These are phyloP conservation scores for Sordaria brevicollis DNA, from an alignment of 495 filamentous ascomycete species.

Conservation along the genomic window DNA sequence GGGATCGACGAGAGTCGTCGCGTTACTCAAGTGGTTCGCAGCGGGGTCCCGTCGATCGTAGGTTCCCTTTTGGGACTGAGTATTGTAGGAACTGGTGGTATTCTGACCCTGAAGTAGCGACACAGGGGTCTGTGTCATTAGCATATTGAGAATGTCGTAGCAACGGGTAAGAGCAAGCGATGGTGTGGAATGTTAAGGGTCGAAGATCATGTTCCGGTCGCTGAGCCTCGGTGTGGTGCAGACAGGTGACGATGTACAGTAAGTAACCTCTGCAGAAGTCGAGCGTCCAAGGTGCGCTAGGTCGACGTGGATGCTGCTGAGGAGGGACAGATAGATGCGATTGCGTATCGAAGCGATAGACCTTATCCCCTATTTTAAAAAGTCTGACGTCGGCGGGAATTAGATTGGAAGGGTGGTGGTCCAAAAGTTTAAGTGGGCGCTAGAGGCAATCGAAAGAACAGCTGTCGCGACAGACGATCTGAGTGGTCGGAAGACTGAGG, in stretches of 20 bases:
- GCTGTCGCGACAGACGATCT: slow-evolving; percentile 17
- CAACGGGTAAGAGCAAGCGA: background rate
- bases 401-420: background rate
- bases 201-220: background rate
- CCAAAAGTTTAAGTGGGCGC: slow-evolving; percentile 9
- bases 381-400: background rate
- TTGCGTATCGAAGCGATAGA: background rate
- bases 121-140: slow-evolving; percentile 41
- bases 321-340: background rate
- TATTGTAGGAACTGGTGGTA: slow-evolving; percentile 25
- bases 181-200: background rate
- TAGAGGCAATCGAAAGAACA: slow-evolving; percentile 10
- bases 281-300: background rate
- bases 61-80: slow-evolving; percentile 11
- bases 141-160: slow-evolving; percentile 23
- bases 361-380: background rate
- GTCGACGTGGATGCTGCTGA: background rate
- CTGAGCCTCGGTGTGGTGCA: background rate
- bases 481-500: slow-evolving; percentile 17
- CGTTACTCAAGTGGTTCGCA: slow-evolving; percentile 18
- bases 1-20: slow-evolving; percentile 26
- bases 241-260: background rate
- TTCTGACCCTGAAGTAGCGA: slow-evolving; percentile 37
- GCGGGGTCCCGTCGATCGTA: slow-evolving; percentile 4
- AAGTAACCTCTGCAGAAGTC: background rate